A percentile compares a stretch with the other conserved stretches of the same genome.
Conservation (phyloP, 2,329 filamentous ascomycete genomes). For the Sclerotinia subarctica region DNA sequence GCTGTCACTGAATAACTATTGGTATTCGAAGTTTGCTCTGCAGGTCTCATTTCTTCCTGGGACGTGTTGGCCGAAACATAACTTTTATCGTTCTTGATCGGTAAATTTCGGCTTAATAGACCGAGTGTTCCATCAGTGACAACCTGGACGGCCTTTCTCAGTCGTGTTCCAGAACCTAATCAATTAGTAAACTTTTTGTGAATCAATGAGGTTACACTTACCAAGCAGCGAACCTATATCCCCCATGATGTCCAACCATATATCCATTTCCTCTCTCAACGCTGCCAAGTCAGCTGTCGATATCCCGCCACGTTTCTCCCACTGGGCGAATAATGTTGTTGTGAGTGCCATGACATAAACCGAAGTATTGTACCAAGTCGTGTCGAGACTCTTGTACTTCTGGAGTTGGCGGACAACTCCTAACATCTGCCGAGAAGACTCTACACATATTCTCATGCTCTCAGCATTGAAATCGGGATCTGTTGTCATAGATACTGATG, state of each 20-base stretch:
- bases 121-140: conserved; percentile 49
- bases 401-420: conserved; percentile 57
- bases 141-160: conserved; percentile 47
- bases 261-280: conserved; percentile 65
- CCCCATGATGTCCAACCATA: conserved; percentile 65
- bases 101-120: conserved; percentile 44
- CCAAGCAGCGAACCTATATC: conserved; percentile 66
- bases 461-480: conserved; percentile 57
- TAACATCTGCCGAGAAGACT: conserved; percentile 63
- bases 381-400: conserved; percentile 66
- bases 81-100: conserved; percentile 42
- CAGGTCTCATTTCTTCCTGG: conserved; percentile 21
- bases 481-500: conserved; percentile 55
- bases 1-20: conserved; percentile 15
- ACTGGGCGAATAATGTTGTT: conserved; percentile 66
- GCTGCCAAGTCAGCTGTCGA: conserved; percentile 55
- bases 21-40: conserved; percentile 12
- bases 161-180: conserved; percentile 46
- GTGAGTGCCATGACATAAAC: conserved; percentile 72
- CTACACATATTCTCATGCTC: conserved; percentile 63
- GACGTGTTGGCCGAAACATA: not conserved
- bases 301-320: conserved; percentile 61
- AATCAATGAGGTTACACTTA: conserved; percentile 42
- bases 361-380: conserved; percentile 73
- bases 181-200: conserved; percentile 18